Evolutionary conservation across 257 asterid species (phyloP), one percentile per base, ranked within the genome.

Genomic region (Solanum medicagineum): DNA sequence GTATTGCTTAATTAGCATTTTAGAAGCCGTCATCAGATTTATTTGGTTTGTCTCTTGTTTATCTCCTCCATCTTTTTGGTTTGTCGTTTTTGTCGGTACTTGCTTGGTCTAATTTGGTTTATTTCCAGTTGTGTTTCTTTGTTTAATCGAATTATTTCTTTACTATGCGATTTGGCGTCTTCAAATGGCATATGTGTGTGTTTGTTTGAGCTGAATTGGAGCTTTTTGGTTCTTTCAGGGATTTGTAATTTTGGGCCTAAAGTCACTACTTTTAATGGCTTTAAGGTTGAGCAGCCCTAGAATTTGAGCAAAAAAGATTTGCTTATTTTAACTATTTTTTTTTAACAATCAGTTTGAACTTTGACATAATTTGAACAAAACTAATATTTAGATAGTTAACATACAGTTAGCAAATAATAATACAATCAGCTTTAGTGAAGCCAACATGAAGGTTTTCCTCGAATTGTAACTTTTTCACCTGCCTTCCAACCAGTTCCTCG

Each of bases 401-500:
- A 47, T 47, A 3, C 51, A 47, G 51, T 47, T 2, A 8, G 51
- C 51, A 47, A 47, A 47, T 47, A 47, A 47, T 47, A 47, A 47
- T 32, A 32, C 4, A 32, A 4, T 92, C 98, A 13, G 98, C 97
- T 71, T 92, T 74, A 94, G 97, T 74, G 99, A 95, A 81, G 91
- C 97, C 66, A 84, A 91, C 85, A 87, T 89, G 65, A 93, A 89
- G 80, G 86, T 85, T 24, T 85, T 85, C 92, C 93, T 16, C 93
- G 86, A 59, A 90, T 92, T 44, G 90, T 69, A 84, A 87, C 88
- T 11, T 95, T 90, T 87, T 95, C 93, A 16, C 96, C 95, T 84
- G 84, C 94, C 22, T 91, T 91, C 87, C 92, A 89, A 86, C 86
- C 90, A n/a, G 91, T 87, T 65, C 91, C 93, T 36, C 91, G 93